A percentile compares a stretch with the other conserved stretches of the same genome.
Evolutionary conservation across 2,329 filamentous ascomycete species (phyloP).

Genomic region (Talaromyces atroroseus): DNA sequence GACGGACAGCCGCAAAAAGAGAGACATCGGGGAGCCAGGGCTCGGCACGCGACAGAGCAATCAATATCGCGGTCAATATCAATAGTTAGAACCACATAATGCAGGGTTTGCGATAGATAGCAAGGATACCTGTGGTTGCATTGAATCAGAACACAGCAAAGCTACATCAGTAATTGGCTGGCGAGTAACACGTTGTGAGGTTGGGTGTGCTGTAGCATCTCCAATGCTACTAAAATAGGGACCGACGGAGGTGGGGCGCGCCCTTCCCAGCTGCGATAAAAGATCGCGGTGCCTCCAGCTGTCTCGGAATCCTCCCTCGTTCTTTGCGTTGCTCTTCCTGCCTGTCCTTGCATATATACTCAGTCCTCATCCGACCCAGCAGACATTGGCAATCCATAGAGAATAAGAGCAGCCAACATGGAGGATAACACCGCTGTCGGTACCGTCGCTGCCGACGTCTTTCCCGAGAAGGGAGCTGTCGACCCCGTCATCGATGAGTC

Average conservation of each 20-base stretch:
- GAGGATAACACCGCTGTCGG: constrained; percentile 1
- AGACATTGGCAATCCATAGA: neutral
- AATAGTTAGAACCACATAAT: too few species aligned
- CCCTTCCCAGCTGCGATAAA: constrained; percentile 1
- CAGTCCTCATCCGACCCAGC: neutral
- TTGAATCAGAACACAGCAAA: neutral
- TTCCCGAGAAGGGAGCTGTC: neutral
- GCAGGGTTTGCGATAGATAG: too few species aligned
- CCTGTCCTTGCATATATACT: neutral
- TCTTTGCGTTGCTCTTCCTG: neutral
- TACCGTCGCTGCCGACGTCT: neutral
- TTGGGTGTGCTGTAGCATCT: neutral
- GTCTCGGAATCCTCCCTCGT: neutral
- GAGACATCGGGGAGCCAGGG: too few species aligned
- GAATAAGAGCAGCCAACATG: neutral
- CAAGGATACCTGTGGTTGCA: neutral
- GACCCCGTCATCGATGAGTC: constrained; percentile 4
- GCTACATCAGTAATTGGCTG: neutral
- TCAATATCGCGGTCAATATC: too few species aligned
- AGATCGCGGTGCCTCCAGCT: neutral
- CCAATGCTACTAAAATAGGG: neutral
- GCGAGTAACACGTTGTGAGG: neutral
- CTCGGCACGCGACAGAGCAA: too few species aligned
- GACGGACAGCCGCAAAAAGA: too few species aligned
- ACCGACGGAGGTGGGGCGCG: neutral